Percentiles rank a stretch among this genome's conserved stretches.
Conservation (phyloP, 768 basidiomycete genomes). For the Mycena metata region DNA sequence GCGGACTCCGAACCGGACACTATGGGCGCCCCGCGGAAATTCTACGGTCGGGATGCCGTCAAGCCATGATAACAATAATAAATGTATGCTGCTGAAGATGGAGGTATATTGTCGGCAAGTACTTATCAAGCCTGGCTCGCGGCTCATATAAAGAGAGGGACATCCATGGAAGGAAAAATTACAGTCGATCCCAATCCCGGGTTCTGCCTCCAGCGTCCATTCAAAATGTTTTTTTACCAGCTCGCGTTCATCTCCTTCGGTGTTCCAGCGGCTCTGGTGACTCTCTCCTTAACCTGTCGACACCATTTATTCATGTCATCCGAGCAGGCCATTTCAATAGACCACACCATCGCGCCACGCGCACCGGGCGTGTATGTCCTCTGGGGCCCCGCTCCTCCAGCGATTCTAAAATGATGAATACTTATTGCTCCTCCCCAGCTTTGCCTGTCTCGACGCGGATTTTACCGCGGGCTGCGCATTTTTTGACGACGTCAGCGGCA, state of each 20-base stretch:
- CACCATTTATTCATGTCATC: slow-evolving; percentile 6
- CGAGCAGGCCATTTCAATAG: too few species aligned
- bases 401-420: too few species aligned
- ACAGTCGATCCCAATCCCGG: neutral
- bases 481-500: too few species aligned
- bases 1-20: neutral
- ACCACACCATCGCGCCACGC: too few species aligned
- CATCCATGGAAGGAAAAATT: neutral
- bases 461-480: too few species aligned
- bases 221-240: too few species aligned
- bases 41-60: slow-evolving; percentile 6
- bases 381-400: too few species aligned
- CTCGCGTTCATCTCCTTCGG: too few species aligned
- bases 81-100: slow-evolving; percentile 15
- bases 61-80: slow-evolving; percentile 9
- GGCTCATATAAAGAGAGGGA: slow-evolving; percentile 10
- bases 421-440: slow-evolving; percentile 7
- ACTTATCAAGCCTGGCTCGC: neutral
- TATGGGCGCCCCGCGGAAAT: neutral
- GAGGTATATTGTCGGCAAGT: slow-evolving; percentile 12
- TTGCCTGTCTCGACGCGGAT: slow-evolving; percentile 16
- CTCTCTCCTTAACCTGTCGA: slow-evolving; percentile 3
- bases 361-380: too few species aligned
- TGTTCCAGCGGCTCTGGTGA: too few species aligned
- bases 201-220: slow-evolving; percentile 4